Evolutionary conservation across 139 green algal genomes (phyloP), one percentile per base, ranked within the genome.

Genomic region (Tetradesmus lagerheimii): DNA sequence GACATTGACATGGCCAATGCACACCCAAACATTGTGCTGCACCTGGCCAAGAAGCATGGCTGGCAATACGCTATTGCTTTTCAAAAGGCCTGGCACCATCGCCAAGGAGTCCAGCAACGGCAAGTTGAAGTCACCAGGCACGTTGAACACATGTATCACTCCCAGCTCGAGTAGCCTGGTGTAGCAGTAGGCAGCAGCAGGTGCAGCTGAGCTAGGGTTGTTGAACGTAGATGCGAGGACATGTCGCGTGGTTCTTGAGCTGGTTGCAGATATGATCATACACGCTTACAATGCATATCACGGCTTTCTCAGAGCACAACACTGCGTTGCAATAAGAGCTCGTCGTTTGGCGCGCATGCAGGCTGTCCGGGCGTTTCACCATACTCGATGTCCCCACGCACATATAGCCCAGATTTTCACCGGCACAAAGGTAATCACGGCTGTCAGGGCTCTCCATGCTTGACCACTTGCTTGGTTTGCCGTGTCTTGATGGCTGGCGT

Each of bases 81-180:
- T n/a, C n/a, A n/a, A n/a, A n/a, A 87, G 50, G 16, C 82, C 82
- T 20, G 82, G 82, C 29, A 87, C 82, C 35, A 20, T 41, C 4
- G 82, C 82, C 2, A 87, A 18, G 53, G 47, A 45, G 34, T 87
- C 82, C 82, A 87, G 57, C 35, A 87, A 15, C 15, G 82, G 82
- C 15, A 87, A 45, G 34, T 77, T 78, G 35, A 77, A 87, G 35
- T 87, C 82, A 3, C 82, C 82, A 35, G 82, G 82, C 82, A 87
- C 82, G 31, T 45, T 39, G 53, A 86, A 86, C 16, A 86, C 47
- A 20, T 64, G 31, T 34, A 5, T 27, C 0, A 41, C 34, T 12
- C 82, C 80, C 1, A 87, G 82, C 50, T 53, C 31, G 57, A 77
- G 82, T 12, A 84, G 78, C 78, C 39, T 57, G 39, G 57, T 8